These are phyloP conservation scores for Oehlia diaphana DNA, from an alignment of 192 early-diverging fungal species.

Conservation along the genomic window DNA sequence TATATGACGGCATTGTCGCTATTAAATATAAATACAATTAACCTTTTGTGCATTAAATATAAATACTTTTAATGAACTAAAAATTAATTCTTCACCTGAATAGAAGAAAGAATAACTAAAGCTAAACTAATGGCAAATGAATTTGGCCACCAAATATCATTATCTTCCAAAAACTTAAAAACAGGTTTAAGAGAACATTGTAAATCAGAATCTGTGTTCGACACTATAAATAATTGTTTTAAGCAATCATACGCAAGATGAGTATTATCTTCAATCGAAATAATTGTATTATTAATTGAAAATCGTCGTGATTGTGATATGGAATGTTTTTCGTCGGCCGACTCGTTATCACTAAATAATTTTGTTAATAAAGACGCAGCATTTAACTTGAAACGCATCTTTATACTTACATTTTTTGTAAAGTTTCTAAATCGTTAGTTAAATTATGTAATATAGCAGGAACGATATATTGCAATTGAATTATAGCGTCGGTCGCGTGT, in stretches of 20 bases:
- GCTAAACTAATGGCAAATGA: slow-evolving; percentile 38
- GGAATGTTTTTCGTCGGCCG: not conserved
- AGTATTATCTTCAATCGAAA: slow-evolving; percentile 36
- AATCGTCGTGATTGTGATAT: not conserved
- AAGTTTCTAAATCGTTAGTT: slow-evolving; percentile 31
- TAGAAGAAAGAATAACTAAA: slow-evolving; percentile 31
- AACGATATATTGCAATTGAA: slow-evolving; percentile 61
- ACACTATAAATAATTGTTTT: slow-evolving; percentile 35
- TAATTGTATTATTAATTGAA: slow-evolving; percentile 31
- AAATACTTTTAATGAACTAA: not conserved
- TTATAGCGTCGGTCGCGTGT: slow-evolving; percentile 57
- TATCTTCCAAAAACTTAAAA: slow-evolving; percentile 39
- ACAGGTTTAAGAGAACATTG: slow-evolving; percentile 31
- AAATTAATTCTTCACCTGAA: slow-evolving; percentile 8
- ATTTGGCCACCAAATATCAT: slow-evolving; percentile 39
- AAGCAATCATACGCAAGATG: slow-evolving; percentile 33
- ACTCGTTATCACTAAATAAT: not conserved
- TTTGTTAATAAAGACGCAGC: slow-evolving; percentile 20
- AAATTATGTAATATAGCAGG: slow-evolving; percentile 50
- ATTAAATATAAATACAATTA: slow-evolving; percentile 21
- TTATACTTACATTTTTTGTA: slow-evolving; percentile 24
- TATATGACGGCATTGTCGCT: slow-evolving; percentile 51
- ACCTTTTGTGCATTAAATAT: not conserved
- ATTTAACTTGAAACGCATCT: slow-evolving; percentile 24
- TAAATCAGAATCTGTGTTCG: slow-evolving; percentile 31